Percentiles rank a stretch among this genome's conserved stretches.
Conservation (phyloP, 495 filamentous ascomycete genomes). For the Pseudomonodictys pantanalensis region DNA sequence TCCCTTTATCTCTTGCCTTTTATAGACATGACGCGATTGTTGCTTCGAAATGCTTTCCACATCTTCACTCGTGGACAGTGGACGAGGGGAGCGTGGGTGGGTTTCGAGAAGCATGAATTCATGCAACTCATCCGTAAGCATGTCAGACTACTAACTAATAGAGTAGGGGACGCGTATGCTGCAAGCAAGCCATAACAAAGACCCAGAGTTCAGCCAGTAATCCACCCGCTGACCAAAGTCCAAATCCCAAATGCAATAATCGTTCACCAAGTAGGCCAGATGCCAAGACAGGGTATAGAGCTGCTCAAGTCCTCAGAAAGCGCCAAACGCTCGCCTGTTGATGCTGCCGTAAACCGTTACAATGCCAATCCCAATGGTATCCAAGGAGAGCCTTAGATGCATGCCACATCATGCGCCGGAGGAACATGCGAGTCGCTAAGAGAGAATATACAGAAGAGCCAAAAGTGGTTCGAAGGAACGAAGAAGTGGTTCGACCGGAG, state of each 20-base stretch:
- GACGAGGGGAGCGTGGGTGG: not conserved
- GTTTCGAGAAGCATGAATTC: conserved; percentile 29
- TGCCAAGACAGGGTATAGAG: conserved; percentile 27
- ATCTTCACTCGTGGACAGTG: not conserved
- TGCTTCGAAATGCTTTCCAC: not conserved
- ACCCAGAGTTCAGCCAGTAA: too few species aligned
- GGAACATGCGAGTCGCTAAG: conserved; percentile 18
- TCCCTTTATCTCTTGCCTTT: too few species aligned
- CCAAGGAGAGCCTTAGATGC: conserved; percentile 6
- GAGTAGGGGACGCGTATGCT: not conserved
- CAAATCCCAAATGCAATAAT: conserved; percentile 17
- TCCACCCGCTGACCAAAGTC: conserved; percentile 7
- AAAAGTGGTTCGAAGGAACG: not conserved
- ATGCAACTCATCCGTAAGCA: too few species aligned
- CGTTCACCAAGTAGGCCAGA: conserved; percentile 10
- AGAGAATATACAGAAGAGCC: conserved; percentile 1
- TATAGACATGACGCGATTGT: not conserved
- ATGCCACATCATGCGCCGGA: conserved; percentile 18
- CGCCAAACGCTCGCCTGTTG: conserved; percentile 37
- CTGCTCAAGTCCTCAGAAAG: conserved; percentile 40
- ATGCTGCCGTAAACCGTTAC: conserved; percentile 34
- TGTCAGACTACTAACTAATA: not conserved
- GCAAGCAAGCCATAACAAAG: conserved; percentile 10
- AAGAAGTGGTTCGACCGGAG: not conserved
- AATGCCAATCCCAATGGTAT: conserved; percentile 11